These are phyloP conservation scores for Wallacemonas sp. DNA, from an alignment of 208 protist genomes.

Conservation along the genomic window DNA sequence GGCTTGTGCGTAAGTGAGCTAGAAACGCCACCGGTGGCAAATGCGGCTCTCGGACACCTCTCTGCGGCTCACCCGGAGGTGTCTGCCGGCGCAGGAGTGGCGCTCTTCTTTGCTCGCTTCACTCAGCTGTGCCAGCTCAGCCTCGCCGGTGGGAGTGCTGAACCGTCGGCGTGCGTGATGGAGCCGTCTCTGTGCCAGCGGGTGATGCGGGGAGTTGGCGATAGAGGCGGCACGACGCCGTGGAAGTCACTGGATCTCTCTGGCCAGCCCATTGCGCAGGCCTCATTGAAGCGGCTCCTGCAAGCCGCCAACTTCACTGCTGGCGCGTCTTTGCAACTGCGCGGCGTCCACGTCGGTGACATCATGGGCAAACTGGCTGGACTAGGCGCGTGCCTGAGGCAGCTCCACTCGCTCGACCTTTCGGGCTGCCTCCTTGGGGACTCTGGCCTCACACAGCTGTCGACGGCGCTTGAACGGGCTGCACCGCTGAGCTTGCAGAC, in stretches of 20 bases:
- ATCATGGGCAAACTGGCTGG: conserved; percentile 25
- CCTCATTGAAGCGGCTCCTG: conserved; percentile 25
- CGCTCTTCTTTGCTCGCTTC: conserved; percentile 26
- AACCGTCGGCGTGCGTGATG: conserved; percentile 12
- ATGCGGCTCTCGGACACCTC: not conserved
- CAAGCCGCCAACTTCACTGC: conserved; percentile 12
- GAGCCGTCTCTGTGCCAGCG: conserved; percentile 20
- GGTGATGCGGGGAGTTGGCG: conserved; percentile 31
- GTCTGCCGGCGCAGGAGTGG: conserved; percentile 18
- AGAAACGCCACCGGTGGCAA: not conserved
- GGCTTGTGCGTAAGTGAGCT: conserved; percentile 22
- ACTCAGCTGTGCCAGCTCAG: conserved; percentile 21
- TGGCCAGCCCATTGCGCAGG: conserved; percentile 9
- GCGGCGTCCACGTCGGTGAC: conserved; percentile 16
- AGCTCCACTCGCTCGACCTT: conserved; percentile 38
- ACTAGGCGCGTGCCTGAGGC: conserved; percentile 12
- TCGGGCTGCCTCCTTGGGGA: conserved; percentile 34
- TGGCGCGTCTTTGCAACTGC: conserved; percentile 7
- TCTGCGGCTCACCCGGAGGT: conserved; percentile 15
- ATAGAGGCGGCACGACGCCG: not conserved
- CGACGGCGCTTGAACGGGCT: conserved; percentile 25
- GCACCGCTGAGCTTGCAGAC: conserved; percentile 38
- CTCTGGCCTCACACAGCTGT: conserved; percentile 40
- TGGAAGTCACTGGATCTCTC: conserved; percentile 31
- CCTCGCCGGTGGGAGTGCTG: no score